Evolutionary conservation across 176 grass and related monocot species (phyloP).

Genomic region (Panicum miliaceum): DNA sequence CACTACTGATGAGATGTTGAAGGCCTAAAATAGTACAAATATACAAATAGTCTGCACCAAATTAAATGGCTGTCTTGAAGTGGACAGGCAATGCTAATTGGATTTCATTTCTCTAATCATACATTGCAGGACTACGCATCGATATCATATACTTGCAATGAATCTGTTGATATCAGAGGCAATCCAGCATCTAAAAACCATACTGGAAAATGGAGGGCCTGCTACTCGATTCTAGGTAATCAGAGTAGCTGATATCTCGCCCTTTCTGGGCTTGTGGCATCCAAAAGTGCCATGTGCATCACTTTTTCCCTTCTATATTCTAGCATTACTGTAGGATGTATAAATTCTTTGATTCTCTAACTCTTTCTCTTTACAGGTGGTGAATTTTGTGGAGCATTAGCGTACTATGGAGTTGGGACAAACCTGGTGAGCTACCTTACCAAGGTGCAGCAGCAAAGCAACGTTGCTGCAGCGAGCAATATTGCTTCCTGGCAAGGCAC

Average conservation of each 20-base stretch:
- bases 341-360: not conserved
- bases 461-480: slow-evolving; percentile 53
- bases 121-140: not conserved
- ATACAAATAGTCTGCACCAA: not conserved
- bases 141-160: slow-evolving; percentile 13
- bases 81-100: not conserved
- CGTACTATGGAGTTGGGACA: slow-evolving; percentile 60
- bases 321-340: not conserved
- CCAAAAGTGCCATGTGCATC: not conserved
- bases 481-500: slow-evolving; percentile 61
- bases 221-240: slow-evolving; percentile 48
- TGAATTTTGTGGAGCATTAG: slow-evolving; percentile 63
- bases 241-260: not conserved
- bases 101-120: not conserved
- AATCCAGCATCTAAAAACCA: not conserved
- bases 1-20: not conserved
- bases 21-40: not conserved
- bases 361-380: slow-evolving; percentile 21
- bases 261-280: not conserved
- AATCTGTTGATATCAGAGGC: slow-evolving; percentile 33
- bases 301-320: not conserved
- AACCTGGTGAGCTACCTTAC: slow-evolving; percentile 74
- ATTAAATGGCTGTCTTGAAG: not conserved
- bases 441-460: slow-evolving; percentile 59
- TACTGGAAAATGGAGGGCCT: slow-evolving; percentile 49